Percentiles rank a stretch among this genome's conserved stretches.
phyloP scores from a whole-genome alignment of 2,329 filamentous ascomycete genomes.

The Alternaria triticina region DNA sequence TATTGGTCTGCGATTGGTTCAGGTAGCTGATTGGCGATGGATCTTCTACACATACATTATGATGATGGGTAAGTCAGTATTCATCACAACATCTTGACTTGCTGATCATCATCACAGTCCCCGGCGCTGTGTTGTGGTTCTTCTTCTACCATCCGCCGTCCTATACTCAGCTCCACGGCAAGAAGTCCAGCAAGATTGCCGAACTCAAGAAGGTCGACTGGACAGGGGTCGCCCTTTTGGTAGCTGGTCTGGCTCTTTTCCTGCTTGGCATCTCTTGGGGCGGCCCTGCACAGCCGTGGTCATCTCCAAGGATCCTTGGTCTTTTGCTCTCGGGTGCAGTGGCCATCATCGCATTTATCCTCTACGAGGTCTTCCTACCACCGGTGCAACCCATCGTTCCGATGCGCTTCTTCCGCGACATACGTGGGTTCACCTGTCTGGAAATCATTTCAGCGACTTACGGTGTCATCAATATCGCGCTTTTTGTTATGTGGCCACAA shows the following conservation, averaged over 20 bases:
- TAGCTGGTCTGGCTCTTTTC: background rate
- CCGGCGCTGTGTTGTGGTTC: background rate
- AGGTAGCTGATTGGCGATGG: background rate
- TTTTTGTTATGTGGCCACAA: slow-evolving; percentile 39
- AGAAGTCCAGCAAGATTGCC: background rate
- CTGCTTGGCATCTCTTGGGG: background rate
- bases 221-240: background rate
- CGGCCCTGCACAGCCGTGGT: background rate
- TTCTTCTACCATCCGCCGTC: background rate
- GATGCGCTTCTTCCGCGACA: background rate
- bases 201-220: background rate
- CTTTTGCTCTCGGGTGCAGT: background rate
- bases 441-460: background rate
- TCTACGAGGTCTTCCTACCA: background rate
- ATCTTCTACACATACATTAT: background rate
- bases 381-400: background rate
- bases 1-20: background rate
- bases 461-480: slow-evolving; percentile 30
- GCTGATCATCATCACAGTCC: background rate
- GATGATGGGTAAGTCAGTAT: background rate
- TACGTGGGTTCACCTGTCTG: background rate
- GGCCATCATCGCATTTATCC: background rate
- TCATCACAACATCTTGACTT: rapidly evolving
- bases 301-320: background rate
- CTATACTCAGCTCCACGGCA: background rate